These are phyloP conservation scores for Trichoderma pleuroti DNA, from an alignment of 2,329 filamentous ascomycete species.

Conservation along the genomic window DNA sequence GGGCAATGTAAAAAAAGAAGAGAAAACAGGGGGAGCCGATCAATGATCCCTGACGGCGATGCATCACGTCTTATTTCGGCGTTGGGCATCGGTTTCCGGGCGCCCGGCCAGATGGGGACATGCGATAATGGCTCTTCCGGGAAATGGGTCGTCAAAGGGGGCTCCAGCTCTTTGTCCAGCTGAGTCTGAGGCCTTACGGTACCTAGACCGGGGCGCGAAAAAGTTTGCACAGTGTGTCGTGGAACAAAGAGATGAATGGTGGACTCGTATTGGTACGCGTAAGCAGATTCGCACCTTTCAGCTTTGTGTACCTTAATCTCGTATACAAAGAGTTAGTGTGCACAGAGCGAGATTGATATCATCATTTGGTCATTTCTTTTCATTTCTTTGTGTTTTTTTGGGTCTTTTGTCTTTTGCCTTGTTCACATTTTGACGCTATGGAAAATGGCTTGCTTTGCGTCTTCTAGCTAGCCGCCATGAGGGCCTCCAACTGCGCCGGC, in stretches of 20 bases:
- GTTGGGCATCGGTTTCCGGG: background rate
- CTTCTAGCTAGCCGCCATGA: slow-evolving; percentile 24
- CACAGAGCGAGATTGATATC: slow-evolving; percentile 13
- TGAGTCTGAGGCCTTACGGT: background rate
- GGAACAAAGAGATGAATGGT: background rate
- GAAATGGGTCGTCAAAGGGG: background rate
- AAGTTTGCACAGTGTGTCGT: slow-evolving; percentile 6
- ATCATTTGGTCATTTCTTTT: background rate
- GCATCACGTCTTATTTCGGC: background rate
- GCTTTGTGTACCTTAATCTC: background rate
- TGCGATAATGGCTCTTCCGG: slow-evolving; percentile 12
- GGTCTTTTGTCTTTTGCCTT: background rate
- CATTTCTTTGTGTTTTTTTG: background rate
- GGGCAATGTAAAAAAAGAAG: background rate
- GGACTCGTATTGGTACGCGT: slow-evolving; percentile 12
- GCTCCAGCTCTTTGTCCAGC: background rate
- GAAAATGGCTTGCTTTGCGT: background rate
- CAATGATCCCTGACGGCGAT: background rate
- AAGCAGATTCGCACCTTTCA: slow-evolving; percentile 5
- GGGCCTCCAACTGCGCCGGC: slow-evolving; percentile 55
- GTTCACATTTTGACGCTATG: background rate
- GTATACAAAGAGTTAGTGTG: background rate
- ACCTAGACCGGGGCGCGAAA: background rate
- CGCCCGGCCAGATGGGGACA: background rate
- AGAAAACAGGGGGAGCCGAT: background rate